These are phyloP conservation scores for Candida manassasensis DNA, from an alignment of 805 yeast genomes.

Conservation along the genomic window DNA sequence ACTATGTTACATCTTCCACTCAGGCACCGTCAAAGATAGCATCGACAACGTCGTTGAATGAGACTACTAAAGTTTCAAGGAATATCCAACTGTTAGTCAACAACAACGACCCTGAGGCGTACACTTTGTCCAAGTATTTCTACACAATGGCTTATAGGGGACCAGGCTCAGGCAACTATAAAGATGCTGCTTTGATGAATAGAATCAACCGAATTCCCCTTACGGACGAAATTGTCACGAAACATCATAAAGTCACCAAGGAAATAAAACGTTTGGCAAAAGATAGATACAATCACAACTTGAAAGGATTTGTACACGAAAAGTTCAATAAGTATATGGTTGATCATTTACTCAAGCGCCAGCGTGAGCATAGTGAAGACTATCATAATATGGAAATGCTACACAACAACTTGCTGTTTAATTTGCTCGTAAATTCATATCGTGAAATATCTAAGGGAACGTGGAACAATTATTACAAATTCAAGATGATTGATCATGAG, in stretches of 20 bases:
- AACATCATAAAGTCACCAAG: constrained; percentile 6
- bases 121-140: constrained; percentile 33
- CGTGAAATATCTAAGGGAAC: constrained; percentile 36
- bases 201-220: constrained; percentile 33
- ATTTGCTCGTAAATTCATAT: constrained; percentile 35
- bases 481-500: constrained; percentile 37
- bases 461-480: constrained; percentile 36
- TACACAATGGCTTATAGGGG: constrained; percentile 39
- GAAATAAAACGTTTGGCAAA: constrained; percentile 4
- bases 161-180: constrained; percentile 43
- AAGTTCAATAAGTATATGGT: constrained; percentile 26
- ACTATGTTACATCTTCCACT: constrained; percentile 30
- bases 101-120: constrained; percentile 33
- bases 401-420: constrained; percentile 40
- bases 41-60: constrained; percentile 17
- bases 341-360: constrained; percentile 24
- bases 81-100: constrained; percentile 32
- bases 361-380: constrained; percentile 31
- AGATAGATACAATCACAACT: constrained; percentile 16
- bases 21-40: constrained; percentile 14
- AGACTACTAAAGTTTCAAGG: constrained; percentile 24
- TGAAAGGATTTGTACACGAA: constrained; percentile 38
- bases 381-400: constrained; percentile 37
- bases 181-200: constrained; percentile 39
- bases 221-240: constrained; percentile 10